Base-by-base conservation (phyloP, 1,139 yeast genomes). In the Scheffersomyces cryptocercus region DNA sequence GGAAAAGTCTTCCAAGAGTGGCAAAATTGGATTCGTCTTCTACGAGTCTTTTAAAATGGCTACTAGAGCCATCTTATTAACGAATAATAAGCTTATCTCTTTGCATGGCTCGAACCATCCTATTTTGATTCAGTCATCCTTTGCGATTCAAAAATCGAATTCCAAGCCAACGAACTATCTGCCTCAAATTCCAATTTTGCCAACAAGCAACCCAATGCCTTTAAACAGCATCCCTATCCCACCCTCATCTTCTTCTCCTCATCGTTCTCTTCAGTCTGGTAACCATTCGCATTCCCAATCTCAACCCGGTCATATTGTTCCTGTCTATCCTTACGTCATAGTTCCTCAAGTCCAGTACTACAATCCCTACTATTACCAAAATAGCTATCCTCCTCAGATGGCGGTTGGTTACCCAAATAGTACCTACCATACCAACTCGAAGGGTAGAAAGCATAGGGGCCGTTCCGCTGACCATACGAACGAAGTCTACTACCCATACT, bases 1-100 rank as follows among this genome's bases (percentile, higher is more conserved):
- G 16, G 54, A 51, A 28, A 50, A 55, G 5, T 46, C 38, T 36
- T 47, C 42, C 33, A 47, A 33, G 43, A 41, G 35, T 35, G 77
- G 77, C 2, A 71, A 66, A 45, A 72, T 73, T 46, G 78, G 78
- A 5, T 72, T 73, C 54, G 73, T 73, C 1, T 73, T 72, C 48
- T 73, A 70, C 48, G 55, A 61, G 35, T 58, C 61, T 36, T 65
- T 68, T 48, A 67, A 66, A 43, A 67, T 67, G 70, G 74, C 77
- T 0, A 54, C 73, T 11, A 58, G 65, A 39, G 75, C 77, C 1
- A 68, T 73, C 14, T 55, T 73, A 11, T 52, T 67, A 44, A 72
- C 78, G 4, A 72, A 73, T 47, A 65, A 68, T 47, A 63, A 60
- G 38, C 42, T 54, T 4, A 55, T 69, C 13, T 59, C 52, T 39